These are phyloP conservation scores for Tylopilus sp. DNA, from an alignment of 768 basidiomycete species.

Conservation along the genomic window DNA sequence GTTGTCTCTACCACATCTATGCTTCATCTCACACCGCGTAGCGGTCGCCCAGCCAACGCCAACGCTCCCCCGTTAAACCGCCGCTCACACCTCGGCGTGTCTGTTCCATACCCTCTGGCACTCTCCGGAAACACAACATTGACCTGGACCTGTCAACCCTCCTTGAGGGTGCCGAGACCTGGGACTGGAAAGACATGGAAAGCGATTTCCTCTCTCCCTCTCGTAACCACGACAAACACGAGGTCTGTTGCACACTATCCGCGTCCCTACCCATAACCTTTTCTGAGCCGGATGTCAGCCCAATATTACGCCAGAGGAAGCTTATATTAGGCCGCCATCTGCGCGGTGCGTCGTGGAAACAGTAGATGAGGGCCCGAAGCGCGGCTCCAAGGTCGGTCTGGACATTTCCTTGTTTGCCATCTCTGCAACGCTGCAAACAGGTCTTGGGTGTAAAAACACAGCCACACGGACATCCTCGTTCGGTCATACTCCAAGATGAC, in stretches of 20 bases:
- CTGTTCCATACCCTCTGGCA: constrained; percentile 7
- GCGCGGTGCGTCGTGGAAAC: constrained; percentile 56
- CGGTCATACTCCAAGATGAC: constrained; percentile 68
- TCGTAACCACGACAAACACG: constrained; percentile 27
- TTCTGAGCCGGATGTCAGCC: constrained; percentile 15
- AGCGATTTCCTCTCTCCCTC: constrained; percentile 47
- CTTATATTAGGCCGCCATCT: constrained; percentile 35
- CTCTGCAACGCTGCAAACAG: constrained; percentile 29
- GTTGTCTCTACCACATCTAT: neutral
- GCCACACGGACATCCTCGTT: constrained; percentile 35
- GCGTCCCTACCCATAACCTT: neutral
- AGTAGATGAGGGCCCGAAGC: constrained; percentile 36
- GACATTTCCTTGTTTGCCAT: neutral
- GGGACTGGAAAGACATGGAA: constrained; percentile 64
- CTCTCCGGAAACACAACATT: constrained; percentile 7
- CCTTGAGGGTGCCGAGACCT: constrained; percentile 62
- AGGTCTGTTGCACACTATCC: constrained; percentile 14
- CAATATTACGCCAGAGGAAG: constrained; percentile 5
- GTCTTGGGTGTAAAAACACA: constrained; percentile 48
- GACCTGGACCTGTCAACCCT: constrained; percentile 47
- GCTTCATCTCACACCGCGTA: constrained; percentile 1
- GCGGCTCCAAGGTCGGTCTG: constrained; percentile 20
- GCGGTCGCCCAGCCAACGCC: constrained; percentile 14
- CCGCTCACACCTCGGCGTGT: constrained; percentile 10
- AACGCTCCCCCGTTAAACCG: constrained; percentile 18